Base-by-base conservation (phyloP, 2,329 filamentous ascomycete genomes). In the Claviceps lovelessii region DNA sequence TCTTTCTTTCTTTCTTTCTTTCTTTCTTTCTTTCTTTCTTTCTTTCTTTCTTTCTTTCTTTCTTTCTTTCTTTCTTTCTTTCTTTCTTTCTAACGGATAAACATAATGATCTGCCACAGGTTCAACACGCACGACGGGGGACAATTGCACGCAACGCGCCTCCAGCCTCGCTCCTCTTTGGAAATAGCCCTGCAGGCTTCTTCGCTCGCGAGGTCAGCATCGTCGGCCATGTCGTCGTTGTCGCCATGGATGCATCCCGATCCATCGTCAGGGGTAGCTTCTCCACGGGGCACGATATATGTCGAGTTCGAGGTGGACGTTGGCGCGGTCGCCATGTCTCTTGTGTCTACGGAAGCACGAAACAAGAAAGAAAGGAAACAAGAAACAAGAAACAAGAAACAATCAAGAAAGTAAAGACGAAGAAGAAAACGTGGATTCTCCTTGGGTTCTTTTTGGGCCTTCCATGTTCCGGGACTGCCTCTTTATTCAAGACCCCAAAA, bases 101-200 rank as follows among this genome's bases (percentile, higher is more conserved):
- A 37, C 35, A 37, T 7, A 37, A 37, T 23, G 1, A 23, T 23
- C 23, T 23, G 3, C 2, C 2, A 23, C 23, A 2, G 23, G 23
- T 23, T 23, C 23, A 37, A 37, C 15, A 67, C 75, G 63, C 65
- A 78, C 74, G 76, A 79, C 37, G 77, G 77, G 35, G 73, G 78
- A 60, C 79, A 79, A 61, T 79, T 76, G 55, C 74, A 71, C 44
- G 77, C 68, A 39, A 77, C 68, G 56, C 69, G 69, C 55, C 72
- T 62, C 72, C 72, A 75, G 4, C 72, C 72, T 23, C 62, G 62
- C 29, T 67, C 65, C 35, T 72, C 48, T 47, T 50, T 50, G 37
- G n/a, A 47, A n/a, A 39, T 33, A 37, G 44, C 63, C 54, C 68
- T 67, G 53, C 65, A 67, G 5, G 62, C 62, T 45, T 54, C 56